Conservation (phyloP, 2,329 filamentous ascomycete species). For the Botrytis byssoidea region DNA sequence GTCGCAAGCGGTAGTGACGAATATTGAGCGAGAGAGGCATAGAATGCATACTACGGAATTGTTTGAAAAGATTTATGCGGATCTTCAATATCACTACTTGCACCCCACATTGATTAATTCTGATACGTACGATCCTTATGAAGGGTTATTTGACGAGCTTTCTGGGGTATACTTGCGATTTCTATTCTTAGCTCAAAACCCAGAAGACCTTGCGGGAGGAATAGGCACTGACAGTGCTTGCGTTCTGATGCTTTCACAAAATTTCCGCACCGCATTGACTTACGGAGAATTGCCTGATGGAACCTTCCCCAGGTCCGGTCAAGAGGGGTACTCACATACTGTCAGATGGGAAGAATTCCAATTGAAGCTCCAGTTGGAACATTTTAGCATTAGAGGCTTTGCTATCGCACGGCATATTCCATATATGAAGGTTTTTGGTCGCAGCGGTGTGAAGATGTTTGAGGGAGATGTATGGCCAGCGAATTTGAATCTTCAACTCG, state of each 20-base stretch:
- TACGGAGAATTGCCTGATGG: not conserved
- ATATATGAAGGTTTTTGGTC: not conserved
- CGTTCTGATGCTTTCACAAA: constrained; percentile 10
- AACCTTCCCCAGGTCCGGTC: too few relatives aligned
- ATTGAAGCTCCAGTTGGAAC: not conserved
- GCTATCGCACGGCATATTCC: constrained; percentile 14
- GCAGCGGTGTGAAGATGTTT: not conserved
- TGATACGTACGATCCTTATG: constrained; percentile 6
- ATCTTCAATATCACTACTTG: constrained; percentile 10
- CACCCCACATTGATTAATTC: constrained; percentile 12
- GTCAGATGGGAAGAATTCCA: not conserved
- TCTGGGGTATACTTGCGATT: not conserved
- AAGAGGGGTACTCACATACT: not conserved
- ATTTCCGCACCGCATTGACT: not conserved
- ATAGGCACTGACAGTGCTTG: constrained; percentile 3
- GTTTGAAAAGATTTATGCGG: not conserved
- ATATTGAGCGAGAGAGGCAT: not conserved
- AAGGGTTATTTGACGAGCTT: not conserved
- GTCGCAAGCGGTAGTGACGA: too few relatives aligned
- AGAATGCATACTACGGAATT: not conserved
- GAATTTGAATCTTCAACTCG: not conserved
- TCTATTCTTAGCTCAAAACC: not conserved
- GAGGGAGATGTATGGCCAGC: not conserved
- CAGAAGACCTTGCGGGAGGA: not conserved
- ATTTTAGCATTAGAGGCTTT: constrained; percentile 4